Base-by-base conservation (phyloP, 352 stramenopile species). In the Phytopythium ostracodes region DNA sequence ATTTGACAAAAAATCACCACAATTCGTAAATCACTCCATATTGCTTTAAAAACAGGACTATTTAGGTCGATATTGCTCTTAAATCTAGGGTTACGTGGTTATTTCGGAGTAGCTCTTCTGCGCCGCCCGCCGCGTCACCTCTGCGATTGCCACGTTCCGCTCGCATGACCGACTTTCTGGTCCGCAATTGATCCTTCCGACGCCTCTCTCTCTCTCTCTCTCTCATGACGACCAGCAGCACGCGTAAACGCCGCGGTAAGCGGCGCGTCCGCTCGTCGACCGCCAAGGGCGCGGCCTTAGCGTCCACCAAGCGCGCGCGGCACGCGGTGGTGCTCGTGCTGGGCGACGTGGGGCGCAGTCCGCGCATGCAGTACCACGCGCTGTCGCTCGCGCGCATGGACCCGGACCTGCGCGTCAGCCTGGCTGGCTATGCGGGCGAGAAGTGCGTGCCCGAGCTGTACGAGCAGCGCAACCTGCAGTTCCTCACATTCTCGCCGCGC, bases 331-430 rank as follows among this genome's bases (percentile, higher is more conserved):
- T 98, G 47, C 78, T 98, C 72, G 95, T 98, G 38, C 77, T 98
- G 22, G 95, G 95, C 22, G 95, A 98, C 68, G 77, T 99, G 1
- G 97, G 97, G 8, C 86, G 97, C 66, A 99, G 93, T 63, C 98
- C 98, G 52, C 90, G 98, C 22, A 99, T 99, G 98, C 97, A 99
- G 76, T 99, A 99, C 75, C 98, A 99, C 73, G 91, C 95, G 40
- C 64, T 98, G 36, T 99, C 96, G 20, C 75, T 99, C 14, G 85
- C 98, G 22, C 73, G 91, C 17, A 71, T 88, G 65, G 74, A 76
- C 27, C 67, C 81, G 33, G 63, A 62, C 7, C 62, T 89, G 61
- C 75, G 65, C 24, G 89, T 98, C 54, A 97, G 91, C 44, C 72
- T 99, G 11, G 68, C 99, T 55, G 98, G 97, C 12, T 99, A 99